Conservation (phyloP, 805 yeast species). For the Lipomyces anomalus region DNA sequence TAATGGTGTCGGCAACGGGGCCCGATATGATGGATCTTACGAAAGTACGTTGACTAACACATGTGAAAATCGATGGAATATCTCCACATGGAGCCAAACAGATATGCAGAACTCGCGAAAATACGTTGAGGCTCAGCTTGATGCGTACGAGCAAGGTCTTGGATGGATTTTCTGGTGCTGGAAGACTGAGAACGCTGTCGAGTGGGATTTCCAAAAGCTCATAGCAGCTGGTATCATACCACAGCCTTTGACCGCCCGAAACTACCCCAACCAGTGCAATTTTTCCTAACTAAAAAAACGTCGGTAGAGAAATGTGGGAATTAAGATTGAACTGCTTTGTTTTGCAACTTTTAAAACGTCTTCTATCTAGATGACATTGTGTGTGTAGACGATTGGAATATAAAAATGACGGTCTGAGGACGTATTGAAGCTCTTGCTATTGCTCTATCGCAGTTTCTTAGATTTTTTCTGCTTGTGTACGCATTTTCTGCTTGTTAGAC, state of each 20-base stretch:
- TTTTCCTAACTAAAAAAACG: no score
- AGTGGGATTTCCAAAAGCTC: slow-evolving; percentile 77
- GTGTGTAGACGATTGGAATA: no score
- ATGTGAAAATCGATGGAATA: slow-evolving; percentile 47
- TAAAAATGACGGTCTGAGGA: no score
- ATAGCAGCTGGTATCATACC: slow-evolving; percentile 63
- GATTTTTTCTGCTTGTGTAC: background rate
- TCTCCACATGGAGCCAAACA: slow-evolving; percentile 53
- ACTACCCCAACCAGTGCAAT: slow-evolving; percentile 63
- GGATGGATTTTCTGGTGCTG: slow-evolving; percentile 97
- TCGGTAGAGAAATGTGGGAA: slow-evolving; percentile 6
- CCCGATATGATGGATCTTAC: slow-evolving; percentile 68
- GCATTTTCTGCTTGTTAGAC: background rate
- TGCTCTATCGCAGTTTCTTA: no score
- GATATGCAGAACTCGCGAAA: slow-evolving; percentile 55
- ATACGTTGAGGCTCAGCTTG: slow-evolving; percentile 85
- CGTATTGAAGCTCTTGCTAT: no score
- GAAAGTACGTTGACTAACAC: slow-evolving; percentile 45
- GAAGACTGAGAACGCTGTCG: slow-evolving; percentile 77
- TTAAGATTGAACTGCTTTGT: background rate
- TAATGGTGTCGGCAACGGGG: slow-evolving; percentile 79
- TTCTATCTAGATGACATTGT: no score
- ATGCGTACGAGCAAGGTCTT: slow-evolving; percentile 61
- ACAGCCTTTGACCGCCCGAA: slow-evolving; percentile 61
- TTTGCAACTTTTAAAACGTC: no score